Evolutionary conservation across 2,329 filamentous ascomycete genomes (phyloP).

Genomic region (Onygenales sp.): DNA sequence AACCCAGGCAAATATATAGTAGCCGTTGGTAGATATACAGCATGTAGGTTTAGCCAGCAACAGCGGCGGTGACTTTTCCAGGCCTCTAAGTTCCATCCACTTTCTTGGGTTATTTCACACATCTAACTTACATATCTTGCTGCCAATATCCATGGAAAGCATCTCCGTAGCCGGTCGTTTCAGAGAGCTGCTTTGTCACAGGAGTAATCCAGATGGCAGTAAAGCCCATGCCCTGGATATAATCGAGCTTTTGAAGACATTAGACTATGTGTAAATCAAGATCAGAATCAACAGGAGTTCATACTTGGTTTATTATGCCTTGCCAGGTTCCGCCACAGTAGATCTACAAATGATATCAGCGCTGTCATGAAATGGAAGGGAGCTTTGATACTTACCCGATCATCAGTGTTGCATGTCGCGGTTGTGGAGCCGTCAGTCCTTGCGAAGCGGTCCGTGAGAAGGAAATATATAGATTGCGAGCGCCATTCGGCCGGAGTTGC

Average conservation of each 20-base stretch:
- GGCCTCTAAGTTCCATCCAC: neutral
- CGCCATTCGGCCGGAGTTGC: conserved; percentile 28
- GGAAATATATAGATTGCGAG: conserved; percentile 35
- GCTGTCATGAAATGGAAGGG: conserved; percentile 9
- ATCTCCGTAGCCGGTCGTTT: conserved; percentile 29
- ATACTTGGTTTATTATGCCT: conserved; percentile 31
- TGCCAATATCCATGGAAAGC: conserved; percentile 45
- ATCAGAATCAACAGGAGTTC: neutral
- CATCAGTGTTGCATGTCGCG: neutral
- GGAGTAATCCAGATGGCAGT: conserved; percentile 30
- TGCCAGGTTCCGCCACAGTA: conserved; percentile 46
- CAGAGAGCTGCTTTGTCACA: conserved; percentile 30
- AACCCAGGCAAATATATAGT: no score
- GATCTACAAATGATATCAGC: conserved; percentile 20
- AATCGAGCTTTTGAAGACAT: conserved; percentile 31
- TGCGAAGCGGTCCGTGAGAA: conserved; percentile 39
- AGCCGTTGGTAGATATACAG: no score
- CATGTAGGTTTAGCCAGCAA: no score
- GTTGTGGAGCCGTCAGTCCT: conserved; percentile 25
- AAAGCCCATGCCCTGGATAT: conserved; percentile 42
- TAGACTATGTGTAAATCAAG: neutral
- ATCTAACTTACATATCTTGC: conserved; percentile 26
- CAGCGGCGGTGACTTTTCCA: no score
- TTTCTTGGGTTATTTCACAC: neutral
- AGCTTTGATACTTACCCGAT: neutral